Evolutionary conservation across 495 filamentous ascomycete species (phyloP), one percentile per base, ranked within the genome.

Genomic region (Cercophora newfieldiana): DNA sequence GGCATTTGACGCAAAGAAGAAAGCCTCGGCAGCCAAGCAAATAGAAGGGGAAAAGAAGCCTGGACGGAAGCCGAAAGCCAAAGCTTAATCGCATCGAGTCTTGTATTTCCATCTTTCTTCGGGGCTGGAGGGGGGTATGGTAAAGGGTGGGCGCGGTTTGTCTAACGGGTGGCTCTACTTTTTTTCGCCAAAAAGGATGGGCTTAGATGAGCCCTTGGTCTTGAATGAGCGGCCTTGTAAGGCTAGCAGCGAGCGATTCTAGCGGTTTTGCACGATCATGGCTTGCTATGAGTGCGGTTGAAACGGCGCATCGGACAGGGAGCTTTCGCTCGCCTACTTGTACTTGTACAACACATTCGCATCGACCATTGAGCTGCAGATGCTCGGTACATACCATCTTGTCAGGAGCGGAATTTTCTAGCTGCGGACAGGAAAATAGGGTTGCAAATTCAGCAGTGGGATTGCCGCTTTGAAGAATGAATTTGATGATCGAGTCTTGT

Each of bases 1-100:
- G n/a, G 56, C 61, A 14, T 76, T 74, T 25, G 68, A 79, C 24
- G 66, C 66, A 28, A 67, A 74, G 61, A 72, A 71, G 68, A 69
- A 69, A 66, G 49, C 29, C 6, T 6, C 16, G 6, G 44, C 14
- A 19, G 58, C 63, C 22, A 60, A 64, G 54, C 47, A 55, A 2
- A 66, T 33, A 7, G 60, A 64, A 48, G 67, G 58, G 61, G 44
- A 51, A 63, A 67, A 66, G 37, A 30, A 28, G 7, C 56, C 56
- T 1, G 49, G 60, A 10, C 48, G 56, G 2, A 62, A 62, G 47
- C 59, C 49, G 24, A 63, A 59, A 51, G 29, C 56, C 7, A 70
- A 68, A 47, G 26, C 71, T 7, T 60, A 60, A 30, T 24, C 57
- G 3, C 3, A 22, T 33, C 12, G 19, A 3, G 25, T 21, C 26